Conservation (phyloP, 176 grass and related monocot genomes). For the Otatea glauca region DNA sequence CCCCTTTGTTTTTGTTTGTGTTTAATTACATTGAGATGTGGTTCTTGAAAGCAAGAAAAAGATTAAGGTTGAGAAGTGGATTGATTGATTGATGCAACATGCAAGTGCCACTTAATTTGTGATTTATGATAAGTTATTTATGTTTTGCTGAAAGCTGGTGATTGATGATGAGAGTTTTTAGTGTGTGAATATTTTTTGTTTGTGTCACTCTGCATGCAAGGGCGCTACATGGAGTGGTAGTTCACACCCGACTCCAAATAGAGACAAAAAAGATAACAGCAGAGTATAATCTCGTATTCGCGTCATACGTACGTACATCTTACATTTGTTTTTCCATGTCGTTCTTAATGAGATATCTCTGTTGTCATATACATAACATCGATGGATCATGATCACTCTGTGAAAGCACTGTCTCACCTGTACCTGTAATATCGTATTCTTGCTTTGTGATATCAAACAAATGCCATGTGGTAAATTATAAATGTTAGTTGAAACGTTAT, state of each 20-base stretch:
- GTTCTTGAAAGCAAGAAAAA: not conserved
- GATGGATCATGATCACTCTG: not conserved
- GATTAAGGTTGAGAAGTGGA: not conserved
- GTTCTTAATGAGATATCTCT: not conserved
- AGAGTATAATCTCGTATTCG: not conserved
- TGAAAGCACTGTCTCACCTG: constrained; percentile 11
- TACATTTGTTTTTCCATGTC: not conserved
- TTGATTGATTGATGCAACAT: not conserved
- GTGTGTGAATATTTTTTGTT: constrained; percentile 9
- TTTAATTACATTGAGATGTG: constrained; percentile 31
- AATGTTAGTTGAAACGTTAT: constrained; percentile 26
- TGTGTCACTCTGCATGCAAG: no score
- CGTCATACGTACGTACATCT: not conserved
- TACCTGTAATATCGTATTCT: not conserved
- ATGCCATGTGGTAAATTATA: constrained; percentile 10
- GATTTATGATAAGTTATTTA: not conserved
- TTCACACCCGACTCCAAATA: no score
- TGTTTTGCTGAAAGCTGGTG: not conserved
- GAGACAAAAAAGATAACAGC: no score
- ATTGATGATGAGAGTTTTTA: not conserved
- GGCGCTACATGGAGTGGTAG: no score
- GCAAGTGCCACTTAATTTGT: not conserved
- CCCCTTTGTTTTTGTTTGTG: not conserved
- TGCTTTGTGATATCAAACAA: not conserved
- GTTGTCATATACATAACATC: not conserved